phyloP scores from a whole-genome alignment of 768 basidiomycete species.

The Xerocomus potaroensis region DNA sequence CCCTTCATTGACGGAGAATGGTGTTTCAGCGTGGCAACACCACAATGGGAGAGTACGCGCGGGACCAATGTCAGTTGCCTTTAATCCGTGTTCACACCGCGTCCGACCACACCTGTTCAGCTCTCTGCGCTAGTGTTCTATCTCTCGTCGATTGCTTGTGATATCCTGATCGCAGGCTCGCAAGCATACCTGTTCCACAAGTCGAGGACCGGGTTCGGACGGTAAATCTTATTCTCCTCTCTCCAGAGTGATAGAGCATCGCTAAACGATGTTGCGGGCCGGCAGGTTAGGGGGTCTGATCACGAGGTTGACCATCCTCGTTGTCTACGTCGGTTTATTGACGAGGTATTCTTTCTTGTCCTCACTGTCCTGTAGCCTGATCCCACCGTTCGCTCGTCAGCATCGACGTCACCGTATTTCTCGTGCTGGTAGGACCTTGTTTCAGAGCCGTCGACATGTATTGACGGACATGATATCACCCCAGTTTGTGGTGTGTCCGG shows the following conservation, averaged over 20 bases:
- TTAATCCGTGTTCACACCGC: not conserved
- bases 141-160: constrained; percentile 31
- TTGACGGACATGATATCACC: not conserved
- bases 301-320: constrained; percentile 30
- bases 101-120: constrained; percentile 7
- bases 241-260: not conserved
- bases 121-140: constrained; percentile 31
- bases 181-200: constrained; percentile 33
- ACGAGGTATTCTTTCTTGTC: constrained; percentile 26
- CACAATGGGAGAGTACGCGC: constrained; percentile 31
- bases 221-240: constrained; percentile 14
- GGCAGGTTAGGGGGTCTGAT: constrained; percentile 31
- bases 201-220: constrained; percentile 27
- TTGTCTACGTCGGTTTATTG: constrained; percentile 34
- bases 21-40: constrained; percentile 21
- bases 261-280: not conserved
- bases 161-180: constrained; percentile 31
- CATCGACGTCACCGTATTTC: constrained; percentile 26
- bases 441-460: not conserved
- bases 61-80: constrained; percentile 28
- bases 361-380: not conserved
- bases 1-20: not conserved
- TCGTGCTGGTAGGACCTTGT: constrained; percentile 18
- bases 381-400: constrained; percentile 14
- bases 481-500: constrained; percentile 34